Conservation (phyloP, 441 rosid genomes). For the Eruca vesicaria region DNA sequence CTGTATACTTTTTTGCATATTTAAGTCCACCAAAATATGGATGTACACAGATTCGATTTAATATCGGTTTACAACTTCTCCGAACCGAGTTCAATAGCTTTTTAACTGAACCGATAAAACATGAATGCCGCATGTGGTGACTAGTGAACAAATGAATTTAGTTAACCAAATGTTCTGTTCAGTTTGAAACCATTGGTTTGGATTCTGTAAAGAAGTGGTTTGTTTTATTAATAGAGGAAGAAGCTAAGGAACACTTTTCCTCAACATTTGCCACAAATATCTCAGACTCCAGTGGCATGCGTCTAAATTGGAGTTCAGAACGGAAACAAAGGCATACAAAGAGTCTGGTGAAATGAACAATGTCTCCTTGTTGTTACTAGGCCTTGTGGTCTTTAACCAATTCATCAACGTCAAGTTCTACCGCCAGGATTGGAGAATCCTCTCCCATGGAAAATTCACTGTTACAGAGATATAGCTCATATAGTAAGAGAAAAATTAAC, state of each 20-base stretch:
- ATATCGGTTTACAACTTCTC: too few relatives aligned
- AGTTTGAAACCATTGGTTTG: too few relatives aligned
- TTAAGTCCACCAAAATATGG: too few relatives aligned
- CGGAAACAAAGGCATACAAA: slow-evolving; percentile 9
- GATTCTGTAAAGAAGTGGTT: not conserved
- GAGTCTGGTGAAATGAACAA: not conserved
- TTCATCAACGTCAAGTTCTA: slow-evolving; percentile 84
- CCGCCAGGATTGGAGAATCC: slow-evolving; percentile 71
- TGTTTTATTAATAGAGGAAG: not conserved
- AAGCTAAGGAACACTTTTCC: not conserved
- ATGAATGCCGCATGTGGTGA: too few relatives aligned
- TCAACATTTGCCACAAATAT: slow-evolving; percentile 10
- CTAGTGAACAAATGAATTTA: too few relatives aligned
- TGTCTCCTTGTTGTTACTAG: slow-evolving; percentile 30
- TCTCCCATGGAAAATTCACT: slow-evolving; percentile 56
- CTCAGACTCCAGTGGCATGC: slow-evolving; percentile 14
- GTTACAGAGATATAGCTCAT: slow-evolving; percentile 3
- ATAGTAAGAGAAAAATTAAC: not conserved
- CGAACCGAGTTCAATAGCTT: too few relatives aligned
- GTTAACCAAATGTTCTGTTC: too few relatives aligned
- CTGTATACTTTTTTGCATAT: slow-evolving; percentile 27
- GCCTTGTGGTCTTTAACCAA: slow-evolving; percentile 76
- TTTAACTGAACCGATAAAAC: too few relatives aligned
- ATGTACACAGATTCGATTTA: too few relatives aligned
- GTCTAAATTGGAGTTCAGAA: slow-evolving; percentile 12